Evolutionary conservation across 1,284 basidiomycete genomes (phyloP), one percentile per base, ranked within the genome.

Genomic region (Melampsora larici-populina): DNA sequence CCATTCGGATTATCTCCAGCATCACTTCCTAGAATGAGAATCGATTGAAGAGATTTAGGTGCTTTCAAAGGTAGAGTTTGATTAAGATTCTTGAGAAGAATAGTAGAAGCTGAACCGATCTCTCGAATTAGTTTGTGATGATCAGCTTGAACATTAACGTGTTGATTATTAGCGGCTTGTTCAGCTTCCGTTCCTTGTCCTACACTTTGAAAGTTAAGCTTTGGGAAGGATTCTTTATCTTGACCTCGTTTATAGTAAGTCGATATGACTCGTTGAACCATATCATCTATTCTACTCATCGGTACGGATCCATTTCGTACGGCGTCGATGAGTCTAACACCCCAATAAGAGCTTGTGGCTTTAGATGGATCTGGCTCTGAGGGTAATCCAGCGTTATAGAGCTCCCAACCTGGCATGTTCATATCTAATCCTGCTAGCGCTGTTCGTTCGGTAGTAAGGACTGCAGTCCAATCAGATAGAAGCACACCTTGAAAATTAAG

Each of bases 401-500:
- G 55, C 43, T 51, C 64, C n/a, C 63, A 78, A 24, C 76, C 69
- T 21, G 76, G 69, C 69, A 78, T 70, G 62, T 78, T 78, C 68
- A 78, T 70, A 51, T 78, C 76, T 9, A 60, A 7, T 29, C 76
- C 76, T 6, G 76, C 76, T 48, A 78, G 31, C 18, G 69, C 48
- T n/a, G 69, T 55, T 40, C 69, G 36, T 26, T 70, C 69, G n/a
- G 65, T 66, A 40, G 76, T 65, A 9, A 26, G 13, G 18, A 67
- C 63, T 40, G 76, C 76, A 40, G 76, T 70, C 81, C 81, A 82
- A 68, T 83, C 82, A 48, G 79, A 80, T 48, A 83, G 80, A 46
- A 83, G 78, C 64, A 80, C 82, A 31, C 83, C 83, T 13, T 81
- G 80, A 79, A 83, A 83, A n/a, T 78, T 46, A 31, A 83, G 79